phyloP scores from a whole-genome alignment of 148 eudicot species.

The Rhododendron ovatum region DNA sequence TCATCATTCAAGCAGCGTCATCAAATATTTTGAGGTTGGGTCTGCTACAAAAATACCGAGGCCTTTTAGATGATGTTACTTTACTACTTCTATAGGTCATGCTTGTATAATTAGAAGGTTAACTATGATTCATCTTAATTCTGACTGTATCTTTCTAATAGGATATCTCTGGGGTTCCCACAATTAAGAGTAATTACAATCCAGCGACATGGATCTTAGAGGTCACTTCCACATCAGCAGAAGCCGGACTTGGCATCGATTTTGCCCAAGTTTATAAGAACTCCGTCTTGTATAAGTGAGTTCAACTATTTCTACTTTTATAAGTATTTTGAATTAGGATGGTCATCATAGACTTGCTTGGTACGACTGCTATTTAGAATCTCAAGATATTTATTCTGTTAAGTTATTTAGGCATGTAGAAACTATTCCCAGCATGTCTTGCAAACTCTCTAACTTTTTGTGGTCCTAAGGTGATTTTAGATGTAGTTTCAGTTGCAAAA shows the following conservation, averaged over 20 bases:
- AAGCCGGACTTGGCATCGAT: constrained; percentile 56
- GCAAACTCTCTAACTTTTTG: too few species aligned
- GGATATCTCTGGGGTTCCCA: constrained; percentile 62
- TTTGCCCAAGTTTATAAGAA: constrained; percentile 47
- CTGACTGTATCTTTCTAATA: constrained; percentile 12
- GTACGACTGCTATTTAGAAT: not conserved
- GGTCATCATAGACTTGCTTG: not conserved
- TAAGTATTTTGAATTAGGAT: not conserved
- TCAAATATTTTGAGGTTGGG: constrained; percentile 73
- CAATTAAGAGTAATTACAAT: constrained; percentile 59
- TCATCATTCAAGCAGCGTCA: constrained; percentile 46
- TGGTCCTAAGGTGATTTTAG: too few species aligned
- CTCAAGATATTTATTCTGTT: too few species aligned
- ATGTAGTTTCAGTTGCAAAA: too few species aligned
- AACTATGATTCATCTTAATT: not conserved
- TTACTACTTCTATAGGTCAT: not conserved
- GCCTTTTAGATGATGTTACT: not conserved
- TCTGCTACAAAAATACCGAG: not conserved
- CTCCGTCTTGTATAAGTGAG: constrained; percentile 57
- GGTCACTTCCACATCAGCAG: constrained; percentile 66
- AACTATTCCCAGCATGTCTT: too few species aligned
- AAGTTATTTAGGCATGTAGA: not conserved
- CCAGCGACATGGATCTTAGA: constrained; percentile 30
- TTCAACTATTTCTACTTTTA: not conserved
- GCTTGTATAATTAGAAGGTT: not conserved